Conservation (phyloP, 495 filamentous ascomycete species). For the Paragyromitra xinjiangensis region DNA sequence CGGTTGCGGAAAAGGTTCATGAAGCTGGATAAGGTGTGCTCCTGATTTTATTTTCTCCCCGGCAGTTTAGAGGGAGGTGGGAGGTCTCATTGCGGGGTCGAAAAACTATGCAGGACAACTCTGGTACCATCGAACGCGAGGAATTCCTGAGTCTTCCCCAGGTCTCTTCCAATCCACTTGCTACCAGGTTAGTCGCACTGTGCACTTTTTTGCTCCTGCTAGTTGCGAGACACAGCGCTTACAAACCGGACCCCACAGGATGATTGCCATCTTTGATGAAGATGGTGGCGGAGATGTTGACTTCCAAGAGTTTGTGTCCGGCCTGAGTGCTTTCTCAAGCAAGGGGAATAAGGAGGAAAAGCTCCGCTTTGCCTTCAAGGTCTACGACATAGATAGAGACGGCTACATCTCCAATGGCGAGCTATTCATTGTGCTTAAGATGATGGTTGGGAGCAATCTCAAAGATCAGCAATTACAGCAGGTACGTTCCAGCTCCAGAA, state of each 20-base stretch:
- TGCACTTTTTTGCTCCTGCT: conserved; percentile 15
- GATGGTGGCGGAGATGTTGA: conserved; percentile 98
- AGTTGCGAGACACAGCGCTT: conserved; percentile 25
- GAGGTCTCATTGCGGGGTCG: conserved; percentile 48
- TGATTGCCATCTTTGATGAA: conserved; percentile 99
- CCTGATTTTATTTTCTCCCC: conserved; percentile 22
- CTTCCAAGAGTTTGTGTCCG: conserved; percentile 98
- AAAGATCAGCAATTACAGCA: conserved; percentile 99
- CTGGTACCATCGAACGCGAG: conserved; percentile 96
- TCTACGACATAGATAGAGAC: conserved; percentile 99
- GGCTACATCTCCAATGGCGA: conserved; percentile 99
- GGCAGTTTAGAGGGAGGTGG: conserved; percentile 12
- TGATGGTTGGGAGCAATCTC: conserved; percentile 99
- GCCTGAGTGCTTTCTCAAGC: conserved; percentile 91
- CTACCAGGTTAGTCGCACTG: conserved; percentile 72
- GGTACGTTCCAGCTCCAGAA: conserved; percentile 58
- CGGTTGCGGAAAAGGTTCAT: conserved; percentile 95
- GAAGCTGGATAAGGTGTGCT: conserved; percentile 92
- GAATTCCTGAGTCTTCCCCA: conserved; percentile 97
- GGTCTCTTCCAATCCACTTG: conserved; percentile 96
- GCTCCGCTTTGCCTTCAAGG: conserved; percentile 96
- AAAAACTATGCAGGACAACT: conserved; percentile 76
- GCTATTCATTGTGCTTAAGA: conserved; percentile 99
- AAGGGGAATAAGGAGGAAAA: conserved; percentile 99
- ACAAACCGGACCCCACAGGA: conserved; percentile 63